phyloP scores from a whole-genome alignment of 2,329 filamentous ascomycete species.

The Tolypocladium nubicola region DNA sequence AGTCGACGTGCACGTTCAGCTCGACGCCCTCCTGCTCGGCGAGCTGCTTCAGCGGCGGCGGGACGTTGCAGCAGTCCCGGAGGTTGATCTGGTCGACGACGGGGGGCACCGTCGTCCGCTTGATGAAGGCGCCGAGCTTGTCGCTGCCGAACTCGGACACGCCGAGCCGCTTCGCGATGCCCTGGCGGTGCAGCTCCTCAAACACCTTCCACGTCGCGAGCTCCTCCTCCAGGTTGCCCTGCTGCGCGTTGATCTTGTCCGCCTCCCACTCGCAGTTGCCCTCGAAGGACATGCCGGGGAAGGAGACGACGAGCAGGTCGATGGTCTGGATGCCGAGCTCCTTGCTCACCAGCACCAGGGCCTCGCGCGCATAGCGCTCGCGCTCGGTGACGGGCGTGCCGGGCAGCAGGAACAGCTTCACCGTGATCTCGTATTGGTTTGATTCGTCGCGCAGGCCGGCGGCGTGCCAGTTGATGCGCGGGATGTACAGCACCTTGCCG shows the following conservation, averaged over 20 bases:
- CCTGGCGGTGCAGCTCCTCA: conserved; percentile 61
- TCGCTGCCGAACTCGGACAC: conserved; percentile 86
- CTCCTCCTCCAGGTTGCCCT: conserved; percentile 58
- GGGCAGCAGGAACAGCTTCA: conserved; percentile 89
- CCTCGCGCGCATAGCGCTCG: conserved; percentile 62
- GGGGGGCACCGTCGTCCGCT: conserved; percentile 59
- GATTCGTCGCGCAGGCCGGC: conserved; percentile 71
- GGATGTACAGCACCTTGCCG: conserved; percentile 58
- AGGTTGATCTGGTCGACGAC: conserved; percentile 94
- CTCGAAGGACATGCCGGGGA: conserved; percentile 88
- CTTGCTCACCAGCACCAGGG: conserved; percentile 67
- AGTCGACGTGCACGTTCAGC: conserved; percentile 87
- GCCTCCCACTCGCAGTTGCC: conserved; percentile 79
- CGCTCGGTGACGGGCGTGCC: conserved; percentile 54
- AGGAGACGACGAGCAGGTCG: conserved; percentile 85
- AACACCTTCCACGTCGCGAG: conserved; percentile 60
- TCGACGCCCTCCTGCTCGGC: conserved; percentile 80
- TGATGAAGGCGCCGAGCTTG: conserved; percentile 68
- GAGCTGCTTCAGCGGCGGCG: conserved; percentile 72
- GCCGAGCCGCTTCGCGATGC: conserved; percentile 65
- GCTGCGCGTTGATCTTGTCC: conserved; percentile 47
- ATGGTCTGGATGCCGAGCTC: conserved; percentile 67
- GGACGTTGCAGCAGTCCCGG: conserved; percentile 90
- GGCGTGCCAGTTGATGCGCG: conserved; percentile 61
- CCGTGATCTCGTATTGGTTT: conserved; percentile 82